phyloP scores from a whole-genome alignment of 345 rosid genomes.

The Gossypium rotundifolium region DNA sequence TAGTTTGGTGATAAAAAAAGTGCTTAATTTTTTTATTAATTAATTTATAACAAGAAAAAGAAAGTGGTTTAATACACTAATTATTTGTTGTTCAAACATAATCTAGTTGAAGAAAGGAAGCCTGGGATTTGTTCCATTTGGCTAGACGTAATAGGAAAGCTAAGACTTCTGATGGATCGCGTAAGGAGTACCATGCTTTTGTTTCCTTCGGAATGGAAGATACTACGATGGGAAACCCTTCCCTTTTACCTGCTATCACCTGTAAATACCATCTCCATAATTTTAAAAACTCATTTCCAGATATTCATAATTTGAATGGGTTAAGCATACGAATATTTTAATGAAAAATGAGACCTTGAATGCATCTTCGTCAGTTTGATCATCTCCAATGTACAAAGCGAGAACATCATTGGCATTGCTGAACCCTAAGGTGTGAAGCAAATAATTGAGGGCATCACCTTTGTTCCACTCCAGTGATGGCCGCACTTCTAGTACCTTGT shows the following conservation, averaged over 20 bases:
- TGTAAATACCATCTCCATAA: conserved; percentile 1
- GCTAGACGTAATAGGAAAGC: conserved; percentile 24
- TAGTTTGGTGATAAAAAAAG: too few relatives aligned
- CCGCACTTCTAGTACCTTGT: background rate
- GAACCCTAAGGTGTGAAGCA: conserved; percentile 28
- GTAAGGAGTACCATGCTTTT: conserved; percentile 41
- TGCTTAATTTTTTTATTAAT: too few relatives aligned
- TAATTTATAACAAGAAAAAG: too few relatives aligned
- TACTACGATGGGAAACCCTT: conserved; percentile 49
- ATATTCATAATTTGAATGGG: too few relatives aligned
- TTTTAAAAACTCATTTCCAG: too few relatives aligned
- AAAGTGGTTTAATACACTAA: too few relatives aligned
- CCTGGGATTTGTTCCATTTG: conserved; percentile 26
- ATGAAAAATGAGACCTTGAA: conserved; percentile 34
- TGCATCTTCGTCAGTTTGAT: conserved; percentile 61
- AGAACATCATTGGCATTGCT: conserved; percentile 33
- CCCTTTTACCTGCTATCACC: conserved; percentile 32
- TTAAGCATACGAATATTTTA: too few relatives aligned
- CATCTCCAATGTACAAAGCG: conserved; percentile 58
- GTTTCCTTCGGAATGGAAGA: conserved; percentile 40
- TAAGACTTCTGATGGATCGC: conserved; percentile 38
- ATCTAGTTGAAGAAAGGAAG: conserved; percentile 17
- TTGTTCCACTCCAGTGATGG: background rate
- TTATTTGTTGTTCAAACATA: too few relatives aligned
- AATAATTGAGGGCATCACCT: background rate